Evolutionary conservation across 2,329 filamentous ascomycete genomes (phyloP).

Genomic region (Colletotrichum orbiculare): DNA sequence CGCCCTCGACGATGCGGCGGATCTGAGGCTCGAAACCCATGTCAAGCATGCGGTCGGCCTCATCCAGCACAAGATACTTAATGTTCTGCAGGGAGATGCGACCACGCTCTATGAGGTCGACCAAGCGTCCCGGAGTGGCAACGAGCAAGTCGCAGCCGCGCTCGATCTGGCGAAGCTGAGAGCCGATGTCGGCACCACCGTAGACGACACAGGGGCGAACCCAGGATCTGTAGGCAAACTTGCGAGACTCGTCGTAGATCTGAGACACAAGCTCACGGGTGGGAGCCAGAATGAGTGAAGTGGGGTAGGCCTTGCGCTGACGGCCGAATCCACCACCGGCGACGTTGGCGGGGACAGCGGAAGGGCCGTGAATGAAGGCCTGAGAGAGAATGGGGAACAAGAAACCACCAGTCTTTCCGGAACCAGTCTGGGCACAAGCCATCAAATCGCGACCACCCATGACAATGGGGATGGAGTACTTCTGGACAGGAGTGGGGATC

Average conservation of each 20-base stretch:
- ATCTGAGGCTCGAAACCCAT: conserved; percentile 99
- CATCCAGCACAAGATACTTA: conserved; percentile 98
- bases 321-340: conserved; percentile 82
- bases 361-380: conserved; percentile 91
- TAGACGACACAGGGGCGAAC: conserved; percentile 98
- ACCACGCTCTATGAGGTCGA: conserved; percentile 98
- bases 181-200: conserved; percentile 98
- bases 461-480: conserved; percentile 99
- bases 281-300: conserved; percentile 92
- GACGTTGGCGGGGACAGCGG: conserved; percentile 70
- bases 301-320: conserved; percentile 97
- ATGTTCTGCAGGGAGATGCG: conserved; percentile 98
- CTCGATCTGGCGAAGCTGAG: conserved; percentile 98
- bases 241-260: conserved; percentile 97
- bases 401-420: conserved; percentile 99
- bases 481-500: conserved; percentile 96
- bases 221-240: conserved; percentile 99
- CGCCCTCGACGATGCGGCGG: conserved; percentile 95
- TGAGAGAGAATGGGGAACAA: conserved; percentile 99
- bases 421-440: conserved; percentile 99
- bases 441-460: conserved; percentile 98
- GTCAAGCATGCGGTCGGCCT: conserved; percentile 99
- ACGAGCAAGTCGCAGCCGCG: conserved; percentile 96
- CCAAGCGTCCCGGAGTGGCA: conserved; percentile 95
- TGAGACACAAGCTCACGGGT: conserved; percentile 99